Evolutionary conservation across 1,284 basidiomycete species (phyloP).

Genomic region (Leccinum ponderosum): DNA sequence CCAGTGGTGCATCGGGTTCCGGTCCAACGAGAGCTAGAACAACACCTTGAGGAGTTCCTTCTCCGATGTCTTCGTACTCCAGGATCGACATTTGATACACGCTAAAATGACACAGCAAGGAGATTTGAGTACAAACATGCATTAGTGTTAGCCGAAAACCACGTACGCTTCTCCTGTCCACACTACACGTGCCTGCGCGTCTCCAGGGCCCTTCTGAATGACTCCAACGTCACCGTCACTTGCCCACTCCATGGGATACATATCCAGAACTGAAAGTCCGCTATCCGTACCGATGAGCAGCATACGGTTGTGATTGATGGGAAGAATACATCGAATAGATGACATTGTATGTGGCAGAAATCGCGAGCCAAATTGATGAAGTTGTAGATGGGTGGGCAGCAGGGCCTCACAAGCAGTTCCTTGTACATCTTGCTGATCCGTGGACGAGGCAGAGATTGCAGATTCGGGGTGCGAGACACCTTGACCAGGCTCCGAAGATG

Average conservation of each 20-base stretch:
- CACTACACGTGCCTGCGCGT: constrained; percentile 62
- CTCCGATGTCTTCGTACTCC: constrained; percentile 61
- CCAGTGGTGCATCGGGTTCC: constrained; percentile 44
- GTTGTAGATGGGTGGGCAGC: constrained; percentile 58
- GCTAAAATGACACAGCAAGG: constrained; percentile 36
- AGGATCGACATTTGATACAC: constrained; percentile 75
- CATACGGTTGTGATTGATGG: constrained; percentile 60
- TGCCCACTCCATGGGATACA: constrained; percentile 68
- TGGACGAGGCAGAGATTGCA: constrained; percentile 6
- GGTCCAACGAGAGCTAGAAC: constrained; percentile 71
- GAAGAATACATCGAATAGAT: constrained; percentile 71
- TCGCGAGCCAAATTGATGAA: constrained; percentile 77
- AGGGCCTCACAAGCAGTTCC: constrained; percentile 38
- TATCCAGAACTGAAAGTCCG: constrained; percentile 75
- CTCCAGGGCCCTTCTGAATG: constrained; percentile 59
- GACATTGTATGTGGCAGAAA: constrained; percentile 77
- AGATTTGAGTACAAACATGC: constrained; percentile 3
- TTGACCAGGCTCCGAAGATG: constrained; percentile 7
- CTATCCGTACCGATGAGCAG: constrained; percentile 74
- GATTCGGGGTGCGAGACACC: constrained; percentile 19
- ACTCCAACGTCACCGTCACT: constrained; percentile 39
- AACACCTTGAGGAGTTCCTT: constrained; percentile 68
- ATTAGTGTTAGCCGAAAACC: background rate
- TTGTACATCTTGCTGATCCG: constrained; percentile 29
- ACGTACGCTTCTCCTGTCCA: constrained; percentile 77